These are phyloP conservation scores for Saccharomyces jurei DNA, from an alignment of 805 yeast species.

Conservation along the genomic window DNA sequence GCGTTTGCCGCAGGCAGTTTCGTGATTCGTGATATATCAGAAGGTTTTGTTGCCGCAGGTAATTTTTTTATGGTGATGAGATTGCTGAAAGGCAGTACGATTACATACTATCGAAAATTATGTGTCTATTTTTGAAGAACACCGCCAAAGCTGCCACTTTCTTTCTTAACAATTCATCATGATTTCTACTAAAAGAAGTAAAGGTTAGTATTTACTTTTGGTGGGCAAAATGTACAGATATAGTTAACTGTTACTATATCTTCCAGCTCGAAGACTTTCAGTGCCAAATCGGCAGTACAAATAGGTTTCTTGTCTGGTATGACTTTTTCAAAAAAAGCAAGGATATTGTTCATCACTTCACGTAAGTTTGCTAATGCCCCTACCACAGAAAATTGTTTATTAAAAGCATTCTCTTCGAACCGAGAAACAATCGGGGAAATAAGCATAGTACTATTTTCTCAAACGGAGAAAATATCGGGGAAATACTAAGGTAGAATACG, in stretches of 20 bases:
- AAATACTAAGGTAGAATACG: too few species aligned
- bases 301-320: too few species aligned
- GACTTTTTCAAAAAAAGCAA: too few species aligned
- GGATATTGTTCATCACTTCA: too few species aligned
- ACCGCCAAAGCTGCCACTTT: not conserved
- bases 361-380: too few species aligned
- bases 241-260: too few species aligned
- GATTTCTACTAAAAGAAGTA: not conserved
- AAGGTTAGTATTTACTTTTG: not conserved
- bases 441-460: too few species aligned
- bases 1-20: conserved; percentile 65
- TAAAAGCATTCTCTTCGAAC: too few species aligned
- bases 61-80: conserved; percentile 47
- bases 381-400: too few species aligned
- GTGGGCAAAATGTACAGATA: not conserved
- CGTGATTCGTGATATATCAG: conserved; percentile 50
- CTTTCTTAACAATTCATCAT: not conserved
- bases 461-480: too few species aligned
- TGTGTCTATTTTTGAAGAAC: not conserved
- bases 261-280: not conserved
- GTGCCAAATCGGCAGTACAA: too few species aligned
- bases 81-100: conserved; percentile 2
- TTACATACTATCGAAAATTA: not conserved
- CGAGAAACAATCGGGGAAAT: too few species aligned
- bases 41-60: conserved; percentile 52